Percentiles rank a stretch among this genome's conserved stretches.
Conservation (phyloP, 2,329 filamentous ascomycete species). For the Calonectria hongkongensis region DNA sequence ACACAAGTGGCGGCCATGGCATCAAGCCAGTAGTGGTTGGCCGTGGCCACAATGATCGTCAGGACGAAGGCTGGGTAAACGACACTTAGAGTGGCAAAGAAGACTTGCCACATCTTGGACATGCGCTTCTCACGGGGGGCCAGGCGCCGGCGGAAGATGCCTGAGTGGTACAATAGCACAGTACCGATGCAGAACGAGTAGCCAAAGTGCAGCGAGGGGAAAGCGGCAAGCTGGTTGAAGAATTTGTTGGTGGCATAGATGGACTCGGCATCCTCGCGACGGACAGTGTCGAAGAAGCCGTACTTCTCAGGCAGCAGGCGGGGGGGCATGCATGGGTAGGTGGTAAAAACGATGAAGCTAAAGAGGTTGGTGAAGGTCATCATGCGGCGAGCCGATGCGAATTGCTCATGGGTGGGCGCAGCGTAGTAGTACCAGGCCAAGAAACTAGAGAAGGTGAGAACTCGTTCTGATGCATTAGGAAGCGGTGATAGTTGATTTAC, state of each 20-base stretch:
- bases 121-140: conserved; percentile 55
- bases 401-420: conserved; percentile 64
- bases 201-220: conserved; percentile 75
- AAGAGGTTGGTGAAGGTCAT: conserved; percentile 73
- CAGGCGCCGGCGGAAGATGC: conserved; percentile 62
- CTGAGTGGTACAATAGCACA: conserved; percentile 72
- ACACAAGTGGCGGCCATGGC: conserved; percentile 78
- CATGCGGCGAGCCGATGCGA: conserved; percentile 61
- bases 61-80: conserved; percentile 73
- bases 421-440: conserved; percentile 79
- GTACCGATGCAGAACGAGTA: conserved; percentile 74
- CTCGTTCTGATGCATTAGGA: conserved; percentile 37
- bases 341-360: conserved; percentile 73
- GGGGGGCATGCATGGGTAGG: conserved; percentile 75
- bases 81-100: conserved; percentile 63
- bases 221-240: conserved; percentile 75
- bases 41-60: conserved; percentile 76
- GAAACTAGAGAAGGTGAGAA: conserved; percentile 64
- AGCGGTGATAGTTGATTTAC: conserved; percentile 56
- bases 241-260: conserved; percentile 79
- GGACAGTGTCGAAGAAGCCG: conserved; percentile 76
- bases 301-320: conserved; percentile 73
- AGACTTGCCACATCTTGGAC: conserved; percentile 54
- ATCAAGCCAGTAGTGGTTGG: conserved; percentile 80
- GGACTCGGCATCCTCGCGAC: conserved; percentile 66